Evolutionary conservation across 768 basidiomycete genomes (phyloP).

Genomic region (Tulasnella sp.): DNA sequence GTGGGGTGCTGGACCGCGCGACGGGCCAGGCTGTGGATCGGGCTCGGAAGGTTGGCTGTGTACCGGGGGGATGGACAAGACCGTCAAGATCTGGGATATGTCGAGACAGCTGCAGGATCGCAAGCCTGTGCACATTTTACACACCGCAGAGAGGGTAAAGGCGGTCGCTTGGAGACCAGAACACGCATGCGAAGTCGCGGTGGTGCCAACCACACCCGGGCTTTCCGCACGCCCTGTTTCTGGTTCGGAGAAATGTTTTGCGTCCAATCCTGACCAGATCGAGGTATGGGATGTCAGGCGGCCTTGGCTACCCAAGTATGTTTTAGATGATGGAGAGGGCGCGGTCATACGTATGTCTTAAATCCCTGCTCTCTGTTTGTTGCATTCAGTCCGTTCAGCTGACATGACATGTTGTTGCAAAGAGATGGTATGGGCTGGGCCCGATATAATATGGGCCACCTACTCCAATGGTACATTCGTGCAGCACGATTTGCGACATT

Average conservation of each 20-base stretch:
- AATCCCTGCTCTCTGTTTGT: too few relatives aligned
- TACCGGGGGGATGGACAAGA: constrained; percentile 67
- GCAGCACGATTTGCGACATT: constrained; percentile 61
- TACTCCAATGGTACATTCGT: constrained; percentile 68
- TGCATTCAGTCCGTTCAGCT: constrained; percentile 5
- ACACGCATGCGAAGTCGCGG: constrained; percentile 36
- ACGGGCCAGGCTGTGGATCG: neutral
- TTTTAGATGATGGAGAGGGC: constrained; percentile 55
- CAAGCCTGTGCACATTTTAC: constrained; percentile 57
- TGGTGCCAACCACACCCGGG: constrained; percentile 18
- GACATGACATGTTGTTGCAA: neutral
- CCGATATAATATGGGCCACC: constrained; percentile 61
- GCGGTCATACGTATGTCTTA: constrained; percentile 53
- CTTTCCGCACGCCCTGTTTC: constrained; percentile 13
- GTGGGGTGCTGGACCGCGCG: constrained; percentile 33
- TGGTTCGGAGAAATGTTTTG: constrained; percentile 2
- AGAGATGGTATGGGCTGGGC: constrained; percentile 63
- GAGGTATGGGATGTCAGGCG: constrained; percentile 84
- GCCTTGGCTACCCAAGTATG: constrained; percentile 75
- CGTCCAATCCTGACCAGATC: constrained; percentile 41
- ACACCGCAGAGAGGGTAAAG: constrained; percentile 63
- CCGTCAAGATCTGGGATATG: constrained; percentile 77
- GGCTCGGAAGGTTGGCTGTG: constrained; percentile 54
- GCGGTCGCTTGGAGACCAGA: constrained; percentile 66
- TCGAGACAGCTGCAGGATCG: constrained; percentile 41